These are phyloP conservation scores for Tuber borchii DNA, from an alignment of 495 filamentous ascomycete species.

Conservation along the genomic window DNA sequence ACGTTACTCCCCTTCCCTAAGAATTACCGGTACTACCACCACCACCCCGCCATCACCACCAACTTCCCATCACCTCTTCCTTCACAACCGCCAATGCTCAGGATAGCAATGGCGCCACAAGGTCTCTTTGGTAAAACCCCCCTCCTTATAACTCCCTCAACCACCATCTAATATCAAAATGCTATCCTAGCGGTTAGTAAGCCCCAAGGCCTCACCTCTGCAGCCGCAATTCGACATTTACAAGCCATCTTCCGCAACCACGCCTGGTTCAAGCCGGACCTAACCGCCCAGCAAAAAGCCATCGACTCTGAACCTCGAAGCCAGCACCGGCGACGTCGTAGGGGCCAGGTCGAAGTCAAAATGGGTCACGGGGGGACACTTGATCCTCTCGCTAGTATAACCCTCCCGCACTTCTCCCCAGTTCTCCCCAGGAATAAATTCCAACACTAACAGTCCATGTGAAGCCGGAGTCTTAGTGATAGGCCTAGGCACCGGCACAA, in stretches of 20 bases:
- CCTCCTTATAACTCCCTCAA: neutral
- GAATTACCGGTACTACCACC: no score
- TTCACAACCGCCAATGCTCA: neutral
- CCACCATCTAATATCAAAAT: neutral
- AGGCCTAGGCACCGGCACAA: constrained; percentile 83
- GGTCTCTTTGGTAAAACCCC: neutral
- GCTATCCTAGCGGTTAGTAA: neutral
- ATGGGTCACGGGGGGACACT: constrained; percentile 95
- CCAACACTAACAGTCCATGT: neutral
- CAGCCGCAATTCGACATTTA: neutral
- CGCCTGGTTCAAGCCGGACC: neutral
- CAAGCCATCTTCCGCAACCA: neutral
- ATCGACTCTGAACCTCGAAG: neutral
- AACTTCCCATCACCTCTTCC: neutral
- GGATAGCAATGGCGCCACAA: neutral
- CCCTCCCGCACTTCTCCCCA: no score
- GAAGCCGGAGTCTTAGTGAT: constrained; percentile 69
- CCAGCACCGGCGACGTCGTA: neutral
- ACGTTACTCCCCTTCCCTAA: neutral
- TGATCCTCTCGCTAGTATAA: constrained; percentile 74
- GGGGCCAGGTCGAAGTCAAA: constrained; percentile 63
- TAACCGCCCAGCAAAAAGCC: neutral
- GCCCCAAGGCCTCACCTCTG: neutral
- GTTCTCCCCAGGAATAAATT: neutral
- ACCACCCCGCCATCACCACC: neutral